A percentile compares a stretch with the other conserved stretches of the same genome.
These are phyloP conservation scores for Craterostigma plantagineum DNA, from an alignment of 257 asterid species.

Conservation along the genomic window DNA sequence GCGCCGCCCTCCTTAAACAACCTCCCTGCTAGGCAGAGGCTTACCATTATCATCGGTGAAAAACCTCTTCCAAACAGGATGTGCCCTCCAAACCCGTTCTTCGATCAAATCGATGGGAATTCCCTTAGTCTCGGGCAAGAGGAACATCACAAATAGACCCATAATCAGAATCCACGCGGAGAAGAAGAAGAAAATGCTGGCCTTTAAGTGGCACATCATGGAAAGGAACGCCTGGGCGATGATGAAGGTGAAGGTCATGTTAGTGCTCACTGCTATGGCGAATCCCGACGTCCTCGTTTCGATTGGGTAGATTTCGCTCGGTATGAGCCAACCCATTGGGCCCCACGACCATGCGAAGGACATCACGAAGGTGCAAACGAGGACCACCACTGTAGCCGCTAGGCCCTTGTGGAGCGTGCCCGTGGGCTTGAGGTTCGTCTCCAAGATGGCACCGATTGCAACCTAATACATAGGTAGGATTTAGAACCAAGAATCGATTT, in stretches of 20 bases:
- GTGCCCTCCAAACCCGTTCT: conserved; percentile 18
- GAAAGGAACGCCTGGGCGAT: conserved; percentile 24
- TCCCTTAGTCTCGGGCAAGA: conserved; percentile 23
- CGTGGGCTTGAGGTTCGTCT: conserved; percentile 10
- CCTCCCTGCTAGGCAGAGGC: no score
- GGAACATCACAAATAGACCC: conserved; percentile 20
- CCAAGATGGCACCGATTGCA: conserved; percentile 25
- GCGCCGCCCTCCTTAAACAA: no score
- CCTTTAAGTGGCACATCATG: conserved; percentile 20
- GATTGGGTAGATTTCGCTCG: conserved; percentile 43
- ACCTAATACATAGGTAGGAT: conserved; percentile 9
- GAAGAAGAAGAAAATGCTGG: conserved; percentile 26
- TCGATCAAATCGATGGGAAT: conserved; percentile 11
- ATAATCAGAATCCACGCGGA: conserved; percentile 21
- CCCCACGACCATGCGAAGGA: conserved; percentile 64
- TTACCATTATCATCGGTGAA: background rate
- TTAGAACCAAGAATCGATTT: no score
- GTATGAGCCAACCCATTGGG: conserved; percentile 49
- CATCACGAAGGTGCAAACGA: conserved; percentile 44
- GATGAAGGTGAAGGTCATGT: conserved; percentile 20
- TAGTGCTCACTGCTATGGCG: conserved; percentile 39
- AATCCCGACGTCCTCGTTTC: conserved; percentile 48
- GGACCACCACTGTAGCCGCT: conserved; percentile 27
- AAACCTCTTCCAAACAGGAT: conserved; percentile 18
- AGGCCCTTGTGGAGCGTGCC: conserved; percentile 23